Base-by-base conservation (phyloP, 139 green algal species). In the Chlorella vulgaris region DNA sequence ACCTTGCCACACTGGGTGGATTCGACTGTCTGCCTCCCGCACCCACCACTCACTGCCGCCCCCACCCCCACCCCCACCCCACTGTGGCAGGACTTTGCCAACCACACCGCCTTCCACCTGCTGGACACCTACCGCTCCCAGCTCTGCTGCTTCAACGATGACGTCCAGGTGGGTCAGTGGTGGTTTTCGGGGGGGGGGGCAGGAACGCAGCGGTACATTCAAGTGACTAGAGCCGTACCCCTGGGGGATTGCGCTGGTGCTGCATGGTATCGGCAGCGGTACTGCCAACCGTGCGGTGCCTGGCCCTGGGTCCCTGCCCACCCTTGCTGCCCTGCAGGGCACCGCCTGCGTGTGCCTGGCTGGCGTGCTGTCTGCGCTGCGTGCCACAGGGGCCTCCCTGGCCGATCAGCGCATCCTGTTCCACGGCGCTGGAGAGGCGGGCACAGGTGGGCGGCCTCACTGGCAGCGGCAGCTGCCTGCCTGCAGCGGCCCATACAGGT, bases 141-240 rank as follows among this genome's bases (percentile, higher is more conserved):
- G 63, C 69, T 92, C 61, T 91, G 88, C 78, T 91, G 80, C 42
- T 99, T 99, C 88, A 99, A 99, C 83, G 95, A 98, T 76, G 95
- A 97, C 47, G 43, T 78, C 4, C 71, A 79, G 70, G 43, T 47
- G 70, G 33, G 43, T n/a, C n/a, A n/a, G n/a, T n/a, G n/a, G n/a
- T n/a, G n/a, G n/a, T n/a, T n/a, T n/a, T n/a, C n/a, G n/a, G n/a
- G n/a, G n/a, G n/a, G n/a, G n/a, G n/a, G n/a, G n/a, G n/a, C n/a
- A n/a, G n/a, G n/a, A n/a, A n/a, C n/a, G n/a, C n/a, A n/a, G n/a
- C n/a, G n/a, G n/a, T n/a, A n/a, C n/a, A n/a, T n/a, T n/a, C n/a
- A n/a, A n/a, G n/a, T n/a, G n/a, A n/a, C n/a, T n/a, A n/a, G n/a
- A n/a, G n/a, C n/a, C n/a, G n/a, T n/a, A n/a, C n/a, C n/a, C n/a